These are phyloP conservation scores for Aspergillus fumigatiaffinis DNA, from an alignment of 2,329 filamentous ascomycete genomes.

Conservation along the genomic window DNA sequence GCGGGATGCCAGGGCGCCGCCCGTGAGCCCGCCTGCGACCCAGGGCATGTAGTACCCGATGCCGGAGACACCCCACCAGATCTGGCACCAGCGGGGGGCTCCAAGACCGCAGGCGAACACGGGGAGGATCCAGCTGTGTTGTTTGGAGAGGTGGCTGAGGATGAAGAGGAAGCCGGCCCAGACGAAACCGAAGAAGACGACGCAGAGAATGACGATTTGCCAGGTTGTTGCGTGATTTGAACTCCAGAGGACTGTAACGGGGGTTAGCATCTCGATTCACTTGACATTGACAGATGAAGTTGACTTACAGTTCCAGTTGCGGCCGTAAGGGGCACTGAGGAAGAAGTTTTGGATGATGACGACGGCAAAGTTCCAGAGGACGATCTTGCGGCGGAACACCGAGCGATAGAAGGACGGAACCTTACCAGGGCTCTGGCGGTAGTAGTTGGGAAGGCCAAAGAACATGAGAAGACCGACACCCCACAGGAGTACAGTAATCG, in stretches of 20 bases:
- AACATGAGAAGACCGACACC: slow-evolving; percentile 52
- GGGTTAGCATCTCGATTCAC: neutral
- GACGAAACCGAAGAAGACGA: slow-evolving; percentile 48
- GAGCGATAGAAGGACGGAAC: slow-evolving; percentile 63
- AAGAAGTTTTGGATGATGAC: slow-evolving; percentile 65
- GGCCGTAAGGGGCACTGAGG: slow-evolving; percentile 60
- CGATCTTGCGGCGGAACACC: slow-evolving; percentile 58
- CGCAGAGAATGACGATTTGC: slow-evolving; percentile 53
- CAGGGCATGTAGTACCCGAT: slow-evolving; percentile 61
- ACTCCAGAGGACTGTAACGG: slow-evolving; percentile 48
- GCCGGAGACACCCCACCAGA: slow-evolving; percentile 59
- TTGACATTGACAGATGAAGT: too few species aligned
- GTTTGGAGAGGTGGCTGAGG: slow-evolving; percentile 52
- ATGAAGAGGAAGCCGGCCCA: slow-evolving; percentile 48
- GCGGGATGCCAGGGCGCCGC: slow-evolving; percentile 53
- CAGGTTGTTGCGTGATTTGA: slow-evolving; percentile 54
- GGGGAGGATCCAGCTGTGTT: slow-evolving; percentile 63
- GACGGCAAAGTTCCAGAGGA: slow-evolving; percentile 62
- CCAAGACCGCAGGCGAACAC: slow-evolving; percentile 63
- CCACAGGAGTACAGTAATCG: slow-evolving; percentile 55
- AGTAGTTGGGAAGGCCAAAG: slow-evolving; percentile 61
- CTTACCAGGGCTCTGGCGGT: slow-evolving; percentile 59
- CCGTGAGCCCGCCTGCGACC: slow-evolving; percentile 50
- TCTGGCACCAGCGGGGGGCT: slow-evolving; percentile 63
- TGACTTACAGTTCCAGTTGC: slow-evolving; percentile 58